These are phyloP conservation scores for Blastomyces parvus DNA, from an alignment of 2,329 filamentous ascomycete species.

Conservation along the genomic window DNA sequence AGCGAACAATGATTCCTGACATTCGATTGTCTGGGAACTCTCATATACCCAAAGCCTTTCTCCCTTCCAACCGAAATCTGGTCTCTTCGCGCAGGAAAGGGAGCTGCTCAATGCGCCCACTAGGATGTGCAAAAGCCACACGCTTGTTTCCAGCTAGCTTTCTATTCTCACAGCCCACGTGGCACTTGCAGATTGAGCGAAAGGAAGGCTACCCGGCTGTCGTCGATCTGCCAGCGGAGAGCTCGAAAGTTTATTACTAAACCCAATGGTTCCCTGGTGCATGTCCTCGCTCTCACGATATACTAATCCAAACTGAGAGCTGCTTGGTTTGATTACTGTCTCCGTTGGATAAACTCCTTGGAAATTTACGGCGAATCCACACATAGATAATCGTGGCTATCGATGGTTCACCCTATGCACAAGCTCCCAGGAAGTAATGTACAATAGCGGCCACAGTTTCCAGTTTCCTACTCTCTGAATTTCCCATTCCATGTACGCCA, in stretches of 20 bases:
- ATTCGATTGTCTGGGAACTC: background rate
- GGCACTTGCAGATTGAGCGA: background rate
- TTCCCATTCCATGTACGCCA: background rate
- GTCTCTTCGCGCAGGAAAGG: background rate
- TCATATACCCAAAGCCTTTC: background rate
- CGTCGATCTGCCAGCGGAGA: background rate
- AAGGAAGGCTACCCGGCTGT: background rate
- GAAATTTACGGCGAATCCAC: background rate
- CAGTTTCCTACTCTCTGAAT: background rate
- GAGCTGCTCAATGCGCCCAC: background rate
- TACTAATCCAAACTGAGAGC: background rate
- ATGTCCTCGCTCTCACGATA: background rate
- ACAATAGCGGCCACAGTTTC: background rate
- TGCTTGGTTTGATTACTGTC: background rate
- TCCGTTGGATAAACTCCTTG: background rate
- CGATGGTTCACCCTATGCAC: background rate
- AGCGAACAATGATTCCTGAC: constrained; percentile 13
- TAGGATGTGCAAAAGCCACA: background rate
- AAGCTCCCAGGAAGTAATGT: background rate
- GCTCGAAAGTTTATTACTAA: background rate
- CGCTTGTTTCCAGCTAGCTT: background rate
- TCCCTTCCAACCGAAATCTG: background rate
- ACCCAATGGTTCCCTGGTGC: background rate
- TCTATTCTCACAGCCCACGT: background rate
- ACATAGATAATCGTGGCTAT: background rate